Base-by-base conservation (phyloP, 2,329 filamentous ascomycete genomes). In the Paecilomyces sp. region DNA sequence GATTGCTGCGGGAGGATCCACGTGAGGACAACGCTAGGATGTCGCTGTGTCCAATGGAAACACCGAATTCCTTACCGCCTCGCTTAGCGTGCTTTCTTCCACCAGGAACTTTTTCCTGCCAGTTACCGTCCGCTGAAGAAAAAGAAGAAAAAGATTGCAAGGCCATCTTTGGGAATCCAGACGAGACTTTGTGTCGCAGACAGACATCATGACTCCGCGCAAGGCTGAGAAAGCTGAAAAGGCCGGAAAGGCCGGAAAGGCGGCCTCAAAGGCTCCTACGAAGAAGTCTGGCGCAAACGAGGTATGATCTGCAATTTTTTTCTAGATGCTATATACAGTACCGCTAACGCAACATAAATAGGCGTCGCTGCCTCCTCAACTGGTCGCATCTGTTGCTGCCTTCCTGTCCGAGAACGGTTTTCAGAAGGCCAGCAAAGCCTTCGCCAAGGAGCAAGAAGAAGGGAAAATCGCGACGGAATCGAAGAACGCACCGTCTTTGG, bases 341-440 rank as follows among this genome's bases (percentile, higher is more conserved):
- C 15, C 41, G 18, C 13, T 47, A 47, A 47, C n/a, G n/a, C 41
- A 15, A 5, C 18, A 9, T 47, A 7, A 50, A 58, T 54, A 72
- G 70, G 61, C 62, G 33, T 71, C 77, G 54, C 80, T 84, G 28
- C 82, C 88, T 3, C 74, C 82, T 30, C 82, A 88, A 72, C 77
- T 92, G 36, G 78, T 92, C 69, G 83, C 86, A 62, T 78, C 90
- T 15, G 82, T 92, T 67, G 85, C 85, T 63, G 74, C 77, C 24
- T 92, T 91, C 72, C 80, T 92, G 56, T 80, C 81, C 51, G 82
- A 87, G 54, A 82, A 88, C 71, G 83, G 85, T n/a, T 88, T 90
- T 67, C 73, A 80, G 55, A 79, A 80, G 60, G 84, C 88, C 54
- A 83, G 83, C 68, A 77, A 80, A 61, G 82, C 84, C 4, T 88